Evolutionary conservation across 1,284 basidiomycete genomes (phyloP), one percentile per base, ranked within the genome.

Genomic region (Ustilago bromivora): DNA sequence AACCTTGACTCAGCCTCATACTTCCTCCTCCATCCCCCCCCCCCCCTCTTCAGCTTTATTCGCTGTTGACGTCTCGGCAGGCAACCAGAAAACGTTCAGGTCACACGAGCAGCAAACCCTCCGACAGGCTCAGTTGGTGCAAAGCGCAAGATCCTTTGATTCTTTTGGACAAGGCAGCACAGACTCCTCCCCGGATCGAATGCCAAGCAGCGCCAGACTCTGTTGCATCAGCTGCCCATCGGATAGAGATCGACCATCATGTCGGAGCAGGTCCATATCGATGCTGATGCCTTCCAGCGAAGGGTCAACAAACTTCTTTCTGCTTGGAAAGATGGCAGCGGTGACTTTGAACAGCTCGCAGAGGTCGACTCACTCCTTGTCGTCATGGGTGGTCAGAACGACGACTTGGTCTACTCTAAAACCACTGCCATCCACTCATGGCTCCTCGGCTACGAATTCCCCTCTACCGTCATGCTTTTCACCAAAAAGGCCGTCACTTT

Each of bases 361-460:
- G 57, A 69, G 19, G 65, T 67, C 51, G 77, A 79, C 43, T 78
- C 75, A 3, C 56, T 82, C n/a, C 60, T 78, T 28, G 76, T 81
- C 36, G 61, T 79, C 52, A 73, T 76, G 64, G 81, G 81, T 28
- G 66, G 71, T 13, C 72, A 75, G 54, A 78, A 77, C 52, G 79
- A 82, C 23, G 79, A 82, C 13, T 59, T 78, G 36, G 65, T 72
- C 54, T 81, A 81, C 58, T 70, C 66, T 52, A 82, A 82, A 57
- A 79, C 81, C 46, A 68, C 76, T 17, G 72, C 79, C 36, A 66
- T 80, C 3, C 79, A 79, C 64, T 95, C 94, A 80, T 98, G 94
- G 93, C 89, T 98, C 10, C 90, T 98, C 38, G 96, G 95, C 31
- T 98, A 95, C 87, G 96, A 98, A 87, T 98, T 98, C 84, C 96